Evolutionary conservation across 1,284 basidiomycete genomes (phyloP), one percentile per base, ranked within the genome.

Genomic region (Rhodotorula glutinis): DNA sequence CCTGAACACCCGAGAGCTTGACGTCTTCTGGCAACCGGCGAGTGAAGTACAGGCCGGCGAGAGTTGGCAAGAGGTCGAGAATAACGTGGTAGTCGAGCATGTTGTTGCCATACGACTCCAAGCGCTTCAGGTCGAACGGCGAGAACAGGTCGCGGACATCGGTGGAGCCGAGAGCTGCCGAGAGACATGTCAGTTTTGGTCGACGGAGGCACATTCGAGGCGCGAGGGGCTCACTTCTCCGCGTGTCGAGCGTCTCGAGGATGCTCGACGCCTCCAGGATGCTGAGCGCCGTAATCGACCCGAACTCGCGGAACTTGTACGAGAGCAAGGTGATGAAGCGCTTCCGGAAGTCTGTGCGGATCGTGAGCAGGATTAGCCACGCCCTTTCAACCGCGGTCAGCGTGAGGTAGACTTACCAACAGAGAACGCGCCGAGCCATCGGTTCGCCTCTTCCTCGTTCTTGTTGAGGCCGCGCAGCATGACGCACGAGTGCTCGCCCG

Each of bases 1-100:
- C 88, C 79, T 96, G 93, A 3, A 95, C 87, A 0, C 89, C 90
- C 54, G 88, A 89, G 25, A 96, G 80, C 56, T 81, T 84, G 33
- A 89, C 82, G 25, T 83, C 86, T 60, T 54, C 76, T 4, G 81
- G 82, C n/a, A 93, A 81, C 27, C 88, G 84, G 66, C 85, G 84
- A 74, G 89, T 86, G 79, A 98, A 99, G 81, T 90, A 96, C 9
- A 98, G 82, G 21, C 83, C 80, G 1, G 91, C 87, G 44, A 95
- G 80, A 0, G 82, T 84, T 0, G 96, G 94, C 7, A 98, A 82
- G 21, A 98, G 83, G 79, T 99, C 96, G 57, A 98, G 83, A 65
- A 98, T 86, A 75, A 97, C 91, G 77, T 97, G 93, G 77, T 95
- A 96, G 79, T 98, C 96, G 56, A 98, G 84, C 86, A 90, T 88